These are phyloP conservation scores for Alternaria sp. DNA, from an alignment of 2,329 filamentous ascomycete species.

Conservation along the genomic window DNA sequence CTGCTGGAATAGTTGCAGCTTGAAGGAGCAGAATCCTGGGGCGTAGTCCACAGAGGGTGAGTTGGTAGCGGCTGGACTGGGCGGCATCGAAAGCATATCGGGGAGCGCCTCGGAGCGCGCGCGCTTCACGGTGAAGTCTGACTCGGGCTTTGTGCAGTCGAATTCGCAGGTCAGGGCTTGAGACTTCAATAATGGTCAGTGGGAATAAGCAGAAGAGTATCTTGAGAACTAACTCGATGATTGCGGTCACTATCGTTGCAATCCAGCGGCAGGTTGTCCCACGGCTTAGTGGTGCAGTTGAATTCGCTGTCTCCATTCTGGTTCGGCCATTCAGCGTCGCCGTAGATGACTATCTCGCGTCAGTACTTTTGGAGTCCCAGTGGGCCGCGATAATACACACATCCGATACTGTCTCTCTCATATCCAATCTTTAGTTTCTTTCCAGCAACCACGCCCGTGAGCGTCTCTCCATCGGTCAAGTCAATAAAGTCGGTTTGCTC, in stretches of 20 bases:
- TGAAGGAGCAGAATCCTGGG: conserved; percentile 1
- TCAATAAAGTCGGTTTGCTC: background rate
- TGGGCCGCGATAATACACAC: background rate
- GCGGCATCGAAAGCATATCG: background rate
- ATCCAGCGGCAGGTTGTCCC: background rate
- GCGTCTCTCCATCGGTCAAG: background rate
- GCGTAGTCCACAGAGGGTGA: background rate
- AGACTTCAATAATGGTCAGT: background rate
- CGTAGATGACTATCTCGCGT: background rate
- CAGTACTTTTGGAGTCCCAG: background rate
- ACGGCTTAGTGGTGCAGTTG: background rate
- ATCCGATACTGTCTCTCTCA: background rate
- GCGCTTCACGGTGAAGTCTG: background rate
- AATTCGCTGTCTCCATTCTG: background rate
- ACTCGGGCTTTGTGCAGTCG: background rate
- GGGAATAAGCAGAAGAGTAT: background rate
- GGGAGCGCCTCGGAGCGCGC: background rate
- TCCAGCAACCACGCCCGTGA: background rate
- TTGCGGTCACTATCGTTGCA: background rate
- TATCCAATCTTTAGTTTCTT: background rate
- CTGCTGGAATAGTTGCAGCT: conserved; percentile 6
- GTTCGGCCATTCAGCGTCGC: background rate
- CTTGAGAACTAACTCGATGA: background rate
- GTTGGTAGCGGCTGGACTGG: background rate
- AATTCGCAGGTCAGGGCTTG: background rate